A percentile compares a stretch with the other conserved stretches of the same genome.
Conservation (phyloP, 306 rosid species). For the Elaeagnus macrophylla region DNA sequence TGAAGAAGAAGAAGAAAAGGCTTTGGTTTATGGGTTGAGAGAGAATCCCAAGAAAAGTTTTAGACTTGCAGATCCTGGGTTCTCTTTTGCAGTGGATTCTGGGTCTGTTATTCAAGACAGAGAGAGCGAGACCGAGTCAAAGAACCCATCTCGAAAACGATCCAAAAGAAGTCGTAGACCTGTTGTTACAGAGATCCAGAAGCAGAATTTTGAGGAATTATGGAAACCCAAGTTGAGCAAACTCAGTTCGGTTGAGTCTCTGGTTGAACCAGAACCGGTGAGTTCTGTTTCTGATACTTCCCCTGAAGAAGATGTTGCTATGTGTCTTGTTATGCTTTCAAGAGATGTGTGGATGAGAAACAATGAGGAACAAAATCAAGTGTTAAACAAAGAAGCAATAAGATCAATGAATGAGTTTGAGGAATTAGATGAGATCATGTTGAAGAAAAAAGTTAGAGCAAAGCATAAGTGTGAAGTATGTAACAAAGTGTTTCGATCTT, state of each 20-base stretch:
- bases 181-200: conserved; percentile 6
- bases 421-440: conserved; percentile 25
- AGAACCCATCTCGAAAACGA: conserved; percentile 65
- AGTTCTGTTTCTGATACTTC: conserved; percentile 63
- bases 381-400: conserved; percentile 3
- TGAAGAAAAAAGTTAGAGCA: conserved; percentile 19
- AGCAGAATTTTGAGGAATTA: conserved; percentile 8
- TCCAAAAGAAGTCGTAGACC: conserved; percentile 52
- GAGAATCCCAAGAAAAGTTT: conserved; percentile 62
- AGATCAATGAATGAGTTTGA: conserved; percentile 2
- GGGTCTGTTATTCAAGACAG: conserved; percentile 56
- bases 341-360: conserved; percentile 53
- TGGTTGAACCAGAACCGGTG: conserved; percentile 35
- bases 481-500: conserved; percentile 47
- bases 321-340: conserved; percentile 71
- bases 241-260: conserved; percentile 19
- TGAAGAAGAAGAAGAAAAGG: conserved; percentile 32
- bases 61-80: conserved; percentile 55
- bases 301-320: conserved; percentile 67
- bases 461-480: conserved; percentile 47
- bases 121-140: conserved; percentile 85
- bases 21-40: conserved; percentile 36
- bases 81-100: conserved; percentile 30
- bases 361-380: conserved; percentile 13
- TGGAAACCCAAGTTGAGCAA: conserved; percentile 19